Evolutionary conservation across 106 monocot genomes (phyloP), one percentile per base, ranked within the genome.

Genomic region (Dendrobium chrysotoxum): DNA sequence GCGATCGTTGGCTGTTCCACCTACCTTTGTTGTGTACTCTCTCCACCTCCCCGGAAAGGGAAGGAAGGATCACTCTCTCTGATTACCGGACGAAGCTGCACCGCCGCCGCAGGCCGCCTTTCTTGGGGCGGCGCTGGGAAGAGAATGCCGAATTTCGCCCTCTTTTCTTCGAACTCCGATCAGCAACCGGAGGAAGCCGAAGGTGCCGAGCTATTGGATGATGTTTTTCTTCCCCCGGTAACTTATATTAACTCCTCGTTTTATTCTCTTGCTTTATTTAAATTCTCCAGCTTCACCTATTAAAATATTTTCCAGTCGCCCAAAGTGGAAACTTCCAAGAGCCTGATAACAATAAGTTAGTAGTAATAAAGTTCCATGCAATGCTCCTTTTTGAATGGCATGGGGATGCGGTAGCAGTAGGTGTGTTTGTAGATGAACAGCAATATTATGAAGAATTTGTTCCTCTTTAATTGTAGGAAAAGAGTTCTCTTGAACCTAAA

Each of bases 101-200:
- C 11, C 40, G 9, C 18, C 74, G 38, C 20, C 41, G 40, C 20
- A 4, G 5, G 20, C n/a, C n/a, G 74, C 31, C 41, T 40, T 41
- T 40, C 40, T 40, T 40, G 40, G 74, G 17, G 28, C 18, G 40
- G 2, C 74, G 40, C 2, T 17, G 41, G 40, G 40, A 41, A 41
- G 21, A 41, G 74, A 74, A 20, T 8, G 18, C 2, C 5, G 40
- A n/a, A 74, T 8, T 74, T 74, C 5, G 21, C 74, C 74, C 40
- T 10, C 40, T 74, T 41, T 41, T 15, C 39, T 39, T 74, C 74
- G 21, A 41, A 74, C 40, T 74, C 74, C 40, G 40, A 74, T 1
- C 74, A 41, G 74, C 74, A 74, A 28, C 74, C 74, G n/a, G 74
- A 74, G 31, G 74, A 41, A 31, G 11, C 74, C 31, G 41, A 28